phyloP scores from a whole-genome alignment of 2,329 filamentous ascomycete species.

The Phialocephala sp. region DNA sequence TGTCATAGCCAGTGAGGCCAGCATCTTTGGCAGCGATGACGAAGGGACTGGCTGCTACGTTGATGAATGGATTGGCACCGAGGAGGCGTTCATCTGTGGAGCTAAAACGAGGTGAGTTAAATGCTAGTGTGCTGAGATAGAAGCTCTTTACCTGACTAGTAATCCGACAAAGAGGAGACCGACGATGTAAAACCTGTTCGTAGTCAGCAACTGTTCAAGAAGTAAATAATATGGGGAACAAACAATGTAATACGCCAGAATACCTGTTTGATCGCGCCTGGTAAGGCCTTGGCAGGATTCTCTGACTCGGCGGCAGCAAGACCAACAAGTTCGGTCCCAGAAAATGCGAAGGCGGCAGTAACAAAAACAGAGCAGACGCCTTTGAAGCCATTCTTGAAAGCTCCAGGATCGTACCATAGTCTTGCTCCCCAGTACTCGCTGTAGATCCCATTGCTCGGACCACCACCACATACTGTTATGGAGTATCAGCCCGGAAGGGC shows the following conservation, averaged over 20 bases:
- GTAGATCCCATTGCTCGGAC: slow-evolving; percentile 68
- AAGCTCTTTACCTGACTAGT: slow-evolving; percentile 56
- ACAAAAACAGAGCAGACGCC: slow-evolving; percentile 79
- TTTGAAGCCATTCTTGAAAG: slow-evolving; percentile 82
- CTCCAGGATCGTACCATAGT: slow-evolving; percentile 79
- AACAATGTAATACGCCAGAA: slow-evolving; percentile 93
- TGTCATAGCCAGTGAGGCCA: slow-evolving; percentile 79
- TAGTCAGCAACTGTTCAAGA: neutral
- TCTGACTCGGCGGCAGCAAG: slow-evolving; percentile 77
- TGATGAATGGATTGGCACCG: slow-evolving; percentile 56
- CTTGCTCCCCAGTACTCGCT: slow-evolving; percentile 66
- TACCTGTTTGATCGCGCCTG: slow-evolving; percentile 87
- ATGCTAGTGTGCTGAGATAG: neutral
- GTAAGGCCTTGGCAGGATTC: slow-evolving; percentile 78
- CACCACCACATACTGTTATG: slow-evolving; percentile 72
- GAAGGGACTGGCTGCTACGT: slow-evolving; percentile 83
- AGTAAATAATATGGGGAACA: neutral
- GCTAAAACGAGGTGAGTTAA: slow-evolving; percentile 45
- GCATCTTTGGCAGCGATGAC: slow-evolving; percentile 89
- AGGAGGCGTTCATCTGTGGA: slow-evolving; percentile 71
- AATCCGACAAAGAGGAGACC: slow-evolving; percentile 80
- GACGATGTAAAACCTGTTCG: slow-evolving; percentile 67
- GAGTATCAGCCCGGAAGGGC: slow-evolving; percentile 19
- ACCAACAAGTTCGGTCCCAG: slow-evolving; percentile 76
- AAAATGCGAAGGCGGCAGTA: slow-evolving; percentile 76